Percentiles rank a stretch among this genome's conserved stretches.
Evolutionary conservation across 169 alveolate genomes (phyloP).

Genomic region (Plasmodium adleri): DNA sequence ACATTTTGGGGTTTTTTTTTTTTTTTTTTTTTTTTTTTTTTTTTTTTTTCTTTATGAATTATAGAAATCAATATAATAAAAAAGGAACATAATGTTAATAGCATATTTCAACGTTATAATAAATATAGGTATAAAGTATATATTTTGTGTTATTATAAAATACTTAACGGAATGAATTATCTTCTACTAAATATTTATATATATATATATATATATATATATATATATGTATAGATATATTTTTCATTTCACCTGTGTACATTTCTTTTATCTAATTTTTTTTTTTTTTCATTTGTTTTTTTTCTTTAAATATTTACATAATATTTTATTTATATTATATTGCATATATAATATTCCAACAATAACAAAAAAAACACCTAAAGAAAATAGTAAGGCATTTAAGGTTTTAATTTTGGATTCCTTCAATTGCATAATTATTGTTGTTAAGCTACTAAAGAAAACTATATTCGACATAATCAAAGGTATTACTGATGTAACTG

Average conservation of each 20-base stretch:
- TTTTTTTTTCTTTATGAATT: too few species aligned
- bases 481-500: slow-evolving; percentile 65
- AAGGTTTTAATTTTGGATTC: neutral
- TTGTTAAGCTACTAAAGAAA: slow-evolving; percentile 50
- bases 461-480: slow-evolving; percentile 57
- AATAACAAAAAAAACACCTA: slow-evolving; percentile 49
- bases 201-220: neutral
- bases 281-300: neutral
- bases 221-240: too few species aligned
- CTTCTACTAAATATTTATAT: neutral
- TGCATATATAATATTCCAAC: slow-evolving; percentile 54
- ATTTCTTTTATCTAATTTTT: neutral
- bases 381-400: slow-evolving; percentile 21
- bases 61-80: too few species aligned
- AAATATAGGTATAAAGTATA: too few species aligned
- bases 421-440: slow-evolving; percentile 38
- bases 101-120: too few species aligned
- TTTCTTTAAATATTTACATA: slow-evolving; percentile 3
- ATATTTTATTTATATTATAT: slow-evolving; percentile 40
- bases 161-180: neutral
- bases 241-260: neutral
- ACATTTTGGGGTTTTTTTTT: too few species aligned
- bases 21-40: too few species aligned
- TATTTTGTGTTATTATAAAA: too few species aligned
- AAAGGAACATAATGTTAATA: too few species aligned